A percentile compares a stretch with the other conserved stretches of the same genome.
Conservation (phyloP, 164 flowering plant genomes). For the Vitis vinifera region ASM3070453v1 NC_081805.1:687501-688000, state of each 20-base stretch:
- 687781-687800: not conserved
- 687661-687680: not conserved
- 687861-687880: not conserved
- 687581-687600: not conserved
- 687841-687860: not conserved
- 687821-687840: not conserved
- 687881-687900: not conserved
- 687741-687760: not conserved
- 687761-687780: not conserved
- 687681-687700: not conserved
- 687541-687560: not conserved
- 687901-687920: conserved; percentile 42
- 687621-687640: not conserved
- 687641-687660: not conserved
- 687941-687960: conserved; percentile 87
- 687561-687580: not conserved
- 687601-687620: not conserved
- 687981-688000: conserved; percentile 57
- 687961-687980: conserved; percentile 94
- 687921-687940: conserved; percentile 98
- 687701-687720: no score
- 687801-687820: not conserved
- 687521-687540: not conserved
- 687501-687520: not conserved
- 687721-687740: no score